Evolutionary conservation across 176 grass and related monocot genomes (phyloP).

Genomic region (Bolboschoenus planiculmis): DNA sequence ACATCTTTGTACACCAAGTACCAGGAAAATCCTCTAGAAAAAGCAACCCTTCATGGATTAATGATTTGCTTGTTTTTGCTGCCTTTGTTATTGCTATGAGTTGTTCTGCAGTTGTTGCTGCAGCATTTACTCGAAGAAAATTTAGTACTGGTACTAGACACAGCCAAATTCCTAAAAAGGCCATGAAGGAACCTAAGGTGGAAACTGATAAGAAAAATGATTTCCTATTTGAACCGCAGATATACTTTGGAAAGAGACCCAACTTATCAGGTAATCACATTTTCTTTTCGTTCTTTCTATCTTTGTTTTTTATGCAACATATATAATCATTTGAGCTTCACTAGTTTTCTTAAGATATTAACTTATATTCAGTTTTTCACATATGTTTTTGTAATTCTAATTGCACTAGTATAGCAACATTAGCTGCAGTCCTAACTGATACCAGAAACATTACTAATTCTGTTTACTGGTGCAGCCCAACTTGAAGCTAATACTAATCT

Average conservation of each 20-base stretch:
- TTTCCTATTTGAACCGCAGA: constrained; percentile 17
- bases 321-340: neutral
- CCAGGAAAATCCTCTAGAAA: constrained; percentile 26
- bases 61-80: constrained; percentile 27
- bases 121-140: constrained; percentile 19
- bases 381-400: neutral
- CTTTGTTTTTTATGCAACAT: neutral
- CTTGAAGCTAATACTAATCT: neutral
- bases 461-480: neutral
- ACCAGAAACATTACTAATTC: neutral
- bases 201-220: constrained; percentile 1
- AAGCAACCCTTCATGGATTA: constrained; percentile 37
- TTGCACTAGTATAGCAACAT: neutral
- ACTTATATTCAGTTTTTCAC: neutral
- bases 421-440: neutral
- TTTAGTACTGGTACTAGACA: neutral
- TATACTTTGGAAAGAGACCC: constrained; percentile 35
- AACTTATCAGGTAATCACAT: constrained; percentile 31
- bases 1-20: constrained; percentile 34
- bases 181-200: neutral
- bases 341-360: neutral
- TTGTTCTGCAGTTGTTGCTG: constrained; percentile 23
- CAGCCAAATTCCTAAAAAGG: neutral
- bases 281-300: neutral
- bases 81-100: constrained; percentile 29